phyloP scores from a whole-genome alignment of 257 asterid genomes.

The Nicotiana noctiflora region DNA sequence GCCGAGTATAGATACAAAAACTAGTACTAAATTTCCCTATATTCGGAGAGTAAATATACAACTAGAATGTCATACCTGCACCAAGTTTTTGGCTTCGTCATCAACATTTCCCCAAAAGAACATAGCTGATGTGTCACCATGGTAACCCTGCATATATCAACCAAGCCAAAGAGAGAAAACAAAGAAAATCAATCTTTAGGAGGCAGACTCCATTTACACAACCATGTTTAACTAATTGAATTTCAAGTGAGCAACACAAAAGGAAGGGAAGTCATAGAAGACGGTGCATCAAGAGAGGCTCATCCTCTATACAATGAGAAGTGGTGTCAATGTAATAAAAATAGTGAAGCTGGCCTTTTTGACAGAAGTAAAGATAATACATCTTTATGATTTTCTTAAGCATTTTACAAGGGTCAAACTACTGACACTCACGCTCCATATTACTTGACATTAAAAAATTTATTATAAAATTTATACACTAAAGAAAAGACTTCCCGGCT shows the following conservation, averaged over 20 bases:
- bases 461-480: no score
- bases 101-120: slow-evolving; percentile 78
- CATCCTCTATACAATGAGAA: background rate
- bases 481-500: no score
- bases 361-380: background rate
- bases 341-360: background rate
- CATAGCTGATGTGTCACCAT: slow-evolving; percentile 95
- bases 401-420: no score
- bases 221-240: background rate
- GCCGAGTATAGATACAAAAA: background rate
- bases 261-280: background rate
- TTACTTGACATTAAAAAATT: no score
- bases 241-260: background rate
- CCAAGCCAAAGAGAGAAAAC: slow-evolving; percentile 11
- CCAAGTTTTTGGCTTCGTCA: slow-evolving; percentile 74
- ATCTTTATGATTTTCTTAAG: no score
- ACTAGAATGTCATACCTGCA: slow-evolving; percentile 54
- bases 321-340: background rate
- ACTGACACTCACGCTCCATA: no score
- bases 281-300: background rate
- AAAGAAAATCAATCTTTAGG: slow-evolving; percentile 1
- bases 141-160: slow-evolving; percentile 68
- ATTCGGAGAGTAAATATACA: slow-evolving; percentile 6
- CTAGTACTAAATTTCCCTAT: background rate
- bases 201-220: background rate